These are phyloP conservation scores for Colletotrichum godetiae DNA, from an alignment of 2,329 filamentous ascomycete genomes.

Conservation along the genomic window DNA sequence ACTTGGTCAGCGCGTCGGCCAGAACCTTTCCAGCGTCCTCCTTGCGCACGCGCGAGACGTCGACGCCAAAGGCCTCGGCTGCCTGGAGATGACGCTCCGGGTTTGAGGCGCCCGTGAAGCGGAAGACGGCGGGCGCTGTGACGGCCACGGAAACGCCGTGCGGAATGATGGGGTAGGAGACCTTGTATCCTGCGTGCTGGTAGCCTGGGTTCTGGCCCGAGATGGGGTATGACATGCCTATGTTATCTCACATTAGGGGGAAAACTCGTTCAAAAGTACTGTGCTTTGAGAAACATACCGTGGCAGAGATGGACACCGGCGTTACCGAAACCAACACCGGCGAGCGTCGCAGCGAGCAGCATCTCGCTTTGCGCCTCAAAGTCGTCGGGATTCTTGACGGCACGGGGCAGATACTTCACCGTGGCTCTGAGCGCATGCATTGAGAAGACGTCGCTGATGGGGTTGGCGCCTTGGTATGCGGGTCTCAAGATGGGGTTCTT, in stretches of 20 bases:
- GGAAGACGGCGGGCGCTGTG: slow-evolving; percentile 92
- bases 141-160: slow-evolving; percentile 97
- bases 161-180: slow-evolving; percentile 80
- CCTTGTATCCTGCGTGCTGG: slow-evolving; percentile 51
- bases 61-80: slow-evolving; percentile 90
- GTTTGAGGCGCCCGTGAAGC: slow-evolving; percentile 90
- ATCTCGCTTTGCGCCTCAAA: slow-evolving; percentile 94
- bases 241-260: background rate
- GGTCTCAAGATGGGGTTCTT: slow-evolving; percentile 90
- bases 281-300: slow-evolving; percentile 52
- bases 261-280: background rate
- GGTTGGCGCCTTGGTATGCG: slow-evolving; percentile 96
- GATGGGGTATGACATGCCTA: slow-evolving; percentile 96
- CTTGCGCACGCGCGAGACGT: slow-evolving; percentile 86
- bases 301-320: slow-evolving; percentile 88
- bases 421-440: slow-evolving; percentile 85
- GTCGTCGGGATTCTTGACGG: slow-evolving; percentile 89
- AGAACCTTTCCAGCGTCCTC: slow-evolving; percentile 92
- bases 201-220: slow-evolving; percentile 84
- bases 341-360: slow-evolving; percentile 92
- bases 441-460: slow-evolving; percentile 97
- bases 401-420: slow-evolving; percentile 91
- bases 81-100: slow-evolving; percentile 91
- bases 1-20: slow-evolving; percentile 82
- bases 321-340: slow-evolving; percentile 96